These are phyloP conservation scores for Neotropicomus parvogracilis DNA, from an alignment of 1,284 basidiomycete genomes.

Conservation along the genomic window DNA sequence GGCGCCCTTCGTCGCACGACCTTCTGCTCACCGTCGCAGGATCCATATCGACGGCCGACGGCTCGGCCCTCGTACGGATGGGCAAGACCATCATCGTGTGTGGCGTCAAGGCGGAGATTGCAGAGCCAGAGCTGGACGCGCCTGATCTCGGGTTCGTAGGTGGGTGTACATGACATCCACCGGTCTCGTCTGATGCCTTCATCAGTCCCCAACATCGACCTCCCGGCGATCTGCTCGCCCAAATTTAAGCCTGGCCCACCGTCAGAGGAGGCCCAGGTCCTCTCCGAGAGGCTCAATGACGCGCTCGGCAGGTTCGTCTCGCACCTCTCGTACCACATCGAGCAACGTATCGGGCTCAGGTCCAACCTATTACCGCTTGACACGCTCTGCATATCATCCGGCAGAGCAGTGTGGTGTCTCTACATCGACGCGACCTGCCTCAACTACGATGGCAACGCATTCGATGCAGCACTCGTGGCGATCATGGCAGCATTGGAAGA, in stretches of 20 bases:
- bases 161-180: slow-evolving; percentile 30
- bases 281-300: slow-evolving; percentile 80
- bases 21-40: slow-evolving; percentile 14
- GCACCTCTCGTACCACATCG: neutral
- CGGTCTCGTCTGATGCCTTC: neutral
- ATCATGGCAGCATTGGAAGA: slow-evolving; percentile 84
- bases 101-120: slow-evolving; percentile 92
- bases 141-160: slow-evolving; percentile 81
- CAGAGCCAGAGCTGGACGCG: slow-evolving; percentile 77
- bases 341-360: slow-evolving; percentile 46
- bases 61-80: slow-evolving; percentile 85
- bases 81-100: slow-evolving; percentile 91
- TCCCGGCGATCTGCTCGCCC: slow-evolving; percentile 89
- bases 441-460: slow-evolving; percentile 94
- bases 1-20: neutral
- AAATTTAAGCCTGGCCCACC: slow-evolving; percentile 95
- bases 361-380: slow-evolving; percentile 63
- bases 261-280: slow-evolving; percentile 84
- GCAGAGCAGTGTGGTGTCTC: slow-evolving; percentile 84
- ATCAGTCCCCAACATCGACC: slow-evolving; percentile 81
- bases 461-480: slow-evolving; percentile 87
- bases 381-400: slow-evolving; percentile 76
- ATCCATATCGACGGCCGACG: slow-evolving; percentile 87
- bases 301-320: slow-evolving; percentile 64
- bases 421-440: slow-evolving; percentile 94